A percentile compares a stretch with the other conserved stretches of the same genome.
phyloP scores from a whole-genome alignment of 1,284 basidiomycete genomes.

The Ganoderma multipileum region DNA sequence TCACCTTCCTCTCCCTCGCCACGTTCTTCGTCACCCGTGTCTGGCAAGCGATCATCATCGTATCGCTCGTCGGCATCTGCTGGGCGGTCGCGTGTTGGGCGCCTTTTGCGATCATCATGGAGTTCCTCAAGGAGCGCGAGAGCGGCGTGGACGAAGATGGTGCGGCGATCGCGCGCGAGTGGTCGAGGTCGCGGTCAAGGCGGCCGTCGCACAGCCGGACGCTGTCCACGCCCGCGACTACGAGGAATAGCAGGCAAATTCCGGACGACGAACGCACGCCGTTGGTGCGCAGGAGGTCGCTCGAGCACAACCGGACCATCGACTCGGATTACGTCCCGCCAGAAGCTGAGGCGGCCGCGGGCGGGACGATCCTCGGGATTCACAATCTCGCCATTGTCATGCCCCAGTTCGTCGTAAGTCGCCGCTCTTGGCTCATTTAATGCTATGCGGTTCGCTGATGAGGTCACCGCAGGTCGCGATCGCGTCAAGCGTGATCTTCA shows the following conservation, averaged over 20 bases:
- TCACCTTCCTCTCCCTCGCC: conserved; percentile 77
- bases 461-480: conserved; percentile 73
- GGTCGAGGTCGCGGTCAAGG: conserved; percentile 33
- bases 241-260: conserved; percentile 24
- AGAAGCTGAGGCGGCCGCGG: conserved; percentile 66
- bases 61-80: conserved; percentile 87
- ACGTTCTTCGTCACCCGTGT: conserved; percentile 88
- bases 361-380: conserved; percentile 95
- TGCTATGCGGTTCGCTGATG: neutral
- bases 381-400: conserved; percentile 95
- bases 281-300: conserved; percentile 71
- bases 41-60: conserved; percentile 80
- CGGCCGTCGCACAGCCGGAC: conserved; percentile 53
- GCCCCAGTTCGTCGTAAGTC: conserved; percentile 90
- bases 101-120: conserved; percentile 92
- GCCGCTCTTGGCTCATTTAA: neutral
- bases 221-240: conserved; percentile 49
- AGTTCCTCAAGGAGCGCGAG: conserved; percentile 86
- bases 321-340: conserved; percentile 44
- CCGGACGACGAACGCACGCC: conserved; percentile 49
- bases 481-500: conserved; percentile 90
- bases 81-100: conserved; percentile 98
- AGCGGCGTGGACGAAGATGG: conserved; percentile 31
- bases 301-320: conserved; percentile 54
- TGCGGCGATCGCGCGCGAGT: conserved; percentile 24